phyloP scores from a whole-genome alignment of 2,329 filamentous ascomycete species.

The Thermothelomyces thermophilus region DNA sequence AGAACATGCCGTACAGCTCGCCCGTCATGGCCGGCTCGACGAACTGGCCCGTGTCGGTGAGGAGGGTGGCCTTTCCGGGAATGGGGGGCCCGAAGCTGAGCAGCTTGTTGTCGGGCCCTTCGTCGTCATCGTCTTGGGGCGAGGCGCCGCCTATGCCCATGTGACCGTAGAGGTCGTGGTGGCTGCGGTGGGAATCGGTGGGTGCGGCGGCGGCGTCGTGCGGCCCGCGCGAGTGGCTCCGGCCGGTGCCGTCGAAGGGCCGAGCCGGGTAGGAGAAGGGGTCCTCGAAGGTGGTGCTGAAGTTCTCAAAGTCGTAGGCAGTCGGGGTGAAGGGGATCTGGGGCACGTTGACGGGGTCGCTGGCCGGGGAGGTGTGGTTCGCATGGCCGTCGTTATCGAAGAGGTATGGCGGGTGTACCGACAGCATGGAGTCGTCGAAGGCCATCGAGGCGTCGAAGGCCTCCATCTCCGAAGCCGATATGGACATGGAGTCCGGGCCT shows the following conservation, averaged over 20 bases:
- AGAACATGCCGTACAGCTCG: constrained; percentile 84
- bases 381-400: neutral
- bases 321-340: constrained; percentile 47
- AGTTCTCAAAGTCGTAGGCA: constrained; percentile 54
- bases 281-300: constrained; percentile 58
- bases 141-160: neutral
- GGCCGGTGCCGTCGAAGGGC: constrained; percentile 34
- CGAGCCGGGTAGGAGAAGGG: constrained; percentile 54
- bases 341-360: constrained; percentile 39
- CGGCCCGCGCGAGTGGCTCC: constrained; percentile 22
- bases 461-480: constrained; percentile 41
- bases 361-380: constrained; percentile 16
- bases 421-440: constrained; percentile 54
- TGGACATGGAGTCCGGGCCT: constrained; percentile 40
- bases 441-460: constrained; percentile 46
- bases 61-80: constrained; percentile 48
- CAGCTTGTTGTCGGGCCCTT: constrained; percentile 61
- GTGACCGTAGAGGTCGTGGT: neutral
- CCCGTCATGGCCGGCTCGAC: constrained; percentile 62
- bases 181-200: constrained; percentile 20
- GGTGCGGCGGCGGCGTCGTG: constrained; percentile 14
- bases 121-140: constrained; percentile 34
- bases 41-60: constrained; percentile 59
- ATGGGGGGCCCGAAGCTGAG: constrained; percentile 65
- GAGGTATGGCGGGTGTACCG: constrained; percentile 27